Evolutionary conservation across 805 yeast genomes (phyloP).

Genomic region (Ogataea paradorogensis): DNA sequence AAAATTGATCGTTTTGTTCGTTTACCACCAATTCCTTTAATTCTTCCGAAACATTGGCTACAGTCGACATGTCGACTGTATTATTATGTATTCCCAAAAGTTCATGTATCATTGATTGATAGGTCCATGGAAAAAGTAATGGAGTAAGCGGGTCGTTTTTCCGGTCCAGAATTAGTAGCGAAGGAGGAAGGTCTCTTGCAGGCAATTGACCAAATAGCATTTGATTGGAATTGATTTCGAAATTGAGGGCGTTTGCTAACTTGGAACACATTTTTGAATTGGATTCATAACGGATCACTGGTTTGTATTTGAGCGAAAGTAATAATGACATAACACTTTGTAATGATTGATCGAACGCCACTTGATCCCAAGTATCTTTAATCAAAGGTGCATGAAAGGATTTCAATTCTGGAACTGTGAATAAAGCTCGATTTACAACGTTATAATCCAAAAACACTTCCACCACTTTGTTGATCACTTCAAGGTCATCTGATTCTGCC

Average conservation of each 20-base stretch:
- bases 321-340: slow-evolving; percentile 53
- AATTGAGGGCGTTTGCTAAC: slow-evolving; percentile 64
- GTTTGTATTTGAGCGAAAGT: slow-evolving; percentile 72
- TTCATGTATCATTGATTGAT: slow-evolving; percentile 96
- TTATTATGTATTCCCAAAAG: slow-evolving; percentile 79
- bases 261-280: slow-evolving; percentile 63
- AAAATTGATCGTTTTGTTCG: slow-evolving; percentile 73
- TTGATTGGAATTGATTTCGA: slow-evolving; percentile 52
- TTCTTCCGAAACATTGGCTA: slow-evolving; percentile 56
- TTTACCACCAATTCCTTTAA: slow-evolving; percentile 62
- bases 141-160: slow-evolving; percentile 93
- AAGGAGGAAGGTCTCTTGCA: slow-evolving; percentile 61
- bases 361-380: slow-evolving; percentile 45
- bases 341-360: slow-evolving; percentile 40
- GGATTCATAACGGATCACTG: slow-evolving; percentile 73
- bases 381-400: slow-evolving; percentile 22
- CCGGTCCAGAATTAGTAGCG: slow-evolving; percentile 75
- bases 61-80: slow-evolving; percentile 61
- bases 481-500: slow-evolving; percentile 89
- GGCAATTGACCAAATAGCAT: slow-evolving; percentile 68
- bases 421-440: slow-evolving; percentile 67
- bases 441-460: slow-evolving; percentile 85
- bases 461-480: slow-evolving; percentile 68
- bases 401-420: slow-evolving; percentile 32
- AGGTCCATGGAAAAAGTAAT: slow-evolving; percentile 92